Conservation (phyloP, 805 yeast species). For the Wickerhamiella hasegawae region DNA sequence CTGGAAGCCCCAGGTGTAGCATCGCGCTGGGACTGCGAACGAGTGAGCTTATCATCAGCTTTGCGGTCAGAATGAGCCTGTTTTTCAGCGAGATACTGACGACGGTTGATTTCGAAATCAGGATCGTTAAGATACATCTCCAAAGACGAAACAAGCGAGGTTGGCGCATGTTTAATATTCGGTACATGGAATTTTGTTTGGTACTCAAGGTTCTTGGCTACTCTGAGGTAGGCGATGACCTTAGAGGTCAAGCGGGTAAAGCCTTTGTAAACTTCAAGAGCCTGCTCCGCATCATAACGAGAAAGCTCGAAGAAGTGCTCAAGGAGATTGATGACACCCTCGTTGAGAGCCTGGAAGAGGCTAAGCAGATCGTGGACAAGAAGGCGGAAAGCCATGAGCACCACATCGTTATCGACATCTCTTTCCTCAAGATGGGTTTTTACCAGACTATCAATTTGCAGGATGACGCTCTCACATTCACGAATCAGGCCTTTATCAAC, state of each 20-base stretch:
- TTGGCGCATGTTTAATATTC: slow-evolving; percentile 92
- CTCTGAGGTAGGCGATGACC: slow-evolving; percentile 74
- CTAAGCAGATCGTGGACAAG: slow-evolving; percentile 80
- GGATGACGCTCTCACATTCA: slow-evolving; percentile 72
- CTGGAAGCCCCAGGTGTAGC: too few relatives aligned
- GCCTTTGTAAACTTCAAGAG: slow-evolving; percentile 65
- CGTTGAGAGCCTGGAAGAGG: slow-evolving; percentile 78
- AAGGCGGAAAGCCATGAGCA: slow-evolving; percentile 71
- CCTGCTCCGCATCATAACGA: slow-evolving; percentile 68
- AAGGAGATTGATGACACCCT: slow-evolving; percentile 84
- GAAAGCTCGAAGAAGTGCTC: slow-evolving; percentile 94
- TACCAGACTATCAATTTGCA: slow-evolving; percentile 61
- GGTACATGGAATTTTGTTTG: slow-evolving; percentile 86
- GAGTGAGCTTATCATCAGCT: slow-evolving; percentile 3
- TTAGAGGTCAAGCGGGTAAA: slow-evolving; percentile 76
- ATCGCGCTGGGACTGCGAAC: slow-evolving; percentile 8
- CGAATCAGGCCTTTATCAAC: slow-evolving; percentile 70
- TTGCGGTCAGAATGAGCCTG: slow-evolving; percentile 21
- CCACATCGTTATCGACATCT: slow-evolving; percentile 72
- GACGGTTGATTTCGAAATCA: slow-evolving; percentile 62
- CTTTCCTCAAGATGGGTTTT: slow-evolving; percentile 60
- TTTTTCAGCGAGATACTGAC: slow-evolving; percentile 61
- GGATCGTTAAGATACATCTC: slow-evolving; percentile 84
- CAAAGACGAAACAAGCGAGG: slow-evolving; percentile 71
- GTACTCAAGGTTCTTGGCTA: slow-evolving; percentile 77